Evolutionary conservation across 169 alveolate species (phyloP).

Genomic region (Eimeria necatrix): DNA sequence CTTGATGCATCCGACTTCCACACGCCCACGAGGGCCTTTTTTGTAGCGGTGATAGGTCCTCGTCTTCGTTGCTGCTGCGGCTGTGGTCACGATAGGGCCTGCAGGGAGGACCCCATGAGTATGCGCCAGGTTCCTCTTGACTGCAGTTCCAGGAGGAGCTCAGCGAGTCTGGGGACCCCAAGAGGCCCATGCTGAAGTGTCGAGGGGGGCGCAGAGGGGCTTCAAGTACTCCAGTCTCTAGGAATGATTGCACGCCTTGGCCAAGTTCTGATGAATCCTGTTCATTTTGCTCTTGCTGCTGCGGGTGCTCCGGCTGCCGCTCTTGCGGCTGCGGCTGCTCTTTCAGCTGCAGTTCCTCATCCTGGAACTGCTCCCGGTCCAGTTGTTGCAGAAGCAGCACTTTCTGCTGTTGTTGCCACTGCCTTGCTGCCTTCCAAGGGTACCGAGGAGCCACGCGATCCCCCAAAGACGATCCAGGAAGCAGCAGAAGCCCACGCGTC

Average conservation of each 20-base stretch:
- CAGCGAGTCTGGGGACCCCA: slow-evolving; percentile 19
- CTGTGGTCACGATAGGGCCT: slow-evolving; percentile 1
- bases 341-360: neutral
- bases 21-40: slow-evolving; percentile 62
- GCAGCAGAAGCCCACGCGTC: slow-evolving; percentile 27
- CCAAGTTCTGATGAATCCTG: neutral
- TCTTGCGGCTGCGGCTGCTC: slow-evolving; percentile 26
- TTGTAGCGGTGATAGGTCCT: slow-evolving; percentile 22
- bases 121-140: neutral
- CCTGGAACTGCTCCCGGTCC: neutral
- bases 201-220: slow-evolving; percentile 59
- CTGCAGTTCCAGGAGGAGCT: neutral
- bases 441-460: slow-evolving; percentile 30
- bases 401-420: slow-evolving; percentile 44
- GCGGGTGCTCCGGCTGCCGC: slow-evolving; percentile 25
- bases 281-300: neutral
- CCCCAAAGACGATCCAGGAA: slow-evolving; percentile 51
- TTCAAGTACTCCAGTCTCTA: slow-evolving; percentile 35
- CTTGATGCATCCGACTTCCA: slow-evolving; percentile 8
- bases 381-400: neutral
- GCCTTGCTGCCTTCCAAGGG: slow-evolving; percentile 33
- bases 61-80: slow-evolving; percentile 62
- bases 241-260: neutral
- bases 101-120: slow-evolving; percentile 35
- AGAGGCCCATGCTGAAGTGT: slow-evolving; percentile 13